Evolutionary conservation across 164 flowering plant genomes (phyloP).

Genomic region (Sextonia rubra): DNA sequence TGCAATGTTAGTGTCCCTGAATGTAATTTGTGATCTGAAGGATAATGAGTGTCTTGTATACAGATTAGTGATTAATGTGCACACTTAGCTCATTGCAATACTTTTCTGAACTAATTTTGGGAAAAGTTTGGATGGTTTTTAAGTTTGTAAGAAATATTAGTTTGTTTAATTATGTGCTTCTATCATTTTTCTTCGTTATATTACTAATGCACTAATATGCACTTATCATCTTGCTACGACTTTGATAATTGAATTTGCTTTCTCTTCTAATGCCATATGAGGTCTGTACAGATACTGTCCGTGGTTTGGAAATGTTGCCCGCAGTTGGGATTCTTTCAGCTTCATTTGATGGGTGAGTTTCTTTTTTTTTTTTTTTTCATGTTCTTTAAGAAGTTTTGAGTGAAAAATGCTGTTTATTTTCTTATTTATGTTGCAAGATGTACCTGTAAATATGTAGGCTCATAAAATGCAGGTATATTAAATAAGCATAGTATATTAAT

Average conservation of each 20-base stretch:
- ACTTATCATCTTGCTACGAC: not conserved
- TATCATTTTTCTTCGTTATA: not conserved
- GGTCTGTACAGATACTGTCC: conserved; percentile 76
- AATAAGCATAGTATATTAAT: too few relatives aligned
- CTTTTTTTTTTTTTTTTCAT: not conserved
- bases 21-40: not conserved
- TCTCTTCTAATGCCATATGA: conserved; percentile 5
- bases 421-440: too few relatives aligned
- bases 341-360: conserved; percentile 91
- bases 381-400: not conserved
- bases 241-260: too few relatives aligned
- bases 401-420: not conserved
- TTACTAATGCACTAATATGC: not conserved
- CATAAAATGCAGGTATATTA: too few relatives aligned
- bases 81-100: not conserved
- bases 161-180: not conserved
- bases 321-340: conserved; percentile 89
- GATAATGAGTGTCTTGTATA: not conserved
- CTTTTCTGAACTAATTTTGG: not conserved
- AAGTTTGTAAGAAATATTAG: not conserved
- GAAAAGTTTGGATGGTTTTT: not conserved
- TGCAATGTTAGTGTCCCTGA: not conserved
- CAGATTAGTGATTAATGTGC: not conserved
- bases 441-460: too few relatives aligned
- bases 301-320: conserved; percentile 80